Base-by-base conservation (phyloP, 1,139 yeast genomes). In the Lodderomyces theae region DNA sequence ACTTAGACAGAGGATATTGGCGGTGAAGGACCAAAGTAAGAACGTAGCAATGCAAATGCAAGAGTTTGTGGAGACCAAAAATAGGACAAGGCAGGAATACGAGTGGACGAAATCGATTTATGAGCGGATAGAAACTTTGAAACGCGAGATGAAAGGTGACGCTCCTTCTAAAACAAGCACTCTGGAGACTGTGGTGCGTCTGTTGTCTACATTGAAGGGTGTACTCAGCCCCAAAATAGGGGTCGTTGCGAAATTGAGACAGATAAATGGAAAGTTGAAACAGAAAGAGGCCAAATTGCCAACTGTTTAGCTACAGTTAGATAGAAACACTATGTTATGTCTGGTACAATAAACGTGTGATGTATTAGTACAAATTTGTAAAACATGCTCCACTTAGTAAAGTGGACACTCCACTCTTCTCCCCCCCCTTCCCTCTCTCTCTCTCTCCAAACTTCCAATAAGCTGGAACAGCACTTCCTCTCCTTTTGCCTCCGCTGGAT, bases 201-300 rank as follows among this genome's bases (percentile, higher is more conserved):
- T 50, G 13, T 35, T 55, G 16, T 26, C 37, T 7, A 39, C 33
- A 4, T 45, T 66, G 44, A 56, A 57, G 15, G 57, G 54, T 33
- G 45, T 68, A 1, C 54, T 66, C 18, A 69, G 72, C 49, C 77
- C 78, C 1, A 54, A 58, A 18, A 57, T 60, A 40, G 79, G 79
- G 4, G 41, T 75, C 4, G 48, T 59, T 34, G 59, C 58, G 22
- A 72, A 67, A 45, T 48, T 77, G 11, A 45, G 50, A 37, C 41
- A 48, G 24, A 51, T 74, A 15, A 73, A 74, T 49, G 53, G 56
- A 7, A 60, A 56, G 44, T 51, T 75, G 31, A 52, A 46, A 11
- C 43, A 51, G n/a, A 28, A 28, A 15, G 31, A 28, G 9, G 17
- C 40, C 35, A 28, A 40, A 42, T 66, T 4, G 65, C 63, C 15